Base-by-base conservation (phyloP, 192 early-diverging fungal species). In the Backusella luteola region DNA sequence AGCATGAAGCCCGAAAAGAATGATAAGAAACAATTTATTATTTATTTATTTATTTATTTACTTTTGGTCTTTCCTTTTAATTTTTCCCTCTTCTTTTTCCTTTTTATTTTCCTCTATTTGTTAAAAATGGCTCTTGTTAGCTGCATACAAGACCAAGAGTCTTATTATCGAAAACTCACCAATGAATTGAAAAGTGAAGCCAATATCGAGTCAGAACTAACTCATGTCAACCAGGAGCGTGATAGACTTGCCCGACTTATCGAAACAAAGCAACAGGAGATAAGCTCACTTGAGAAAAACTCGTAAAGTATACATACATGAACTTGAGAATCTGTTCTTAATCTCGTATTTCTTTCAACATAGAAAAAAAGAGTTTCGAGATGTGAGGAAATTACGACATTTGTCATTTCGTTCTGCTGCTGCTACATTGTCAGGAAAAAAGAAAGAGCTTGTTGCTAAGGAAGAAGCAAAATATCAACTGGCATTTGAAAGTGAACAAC, bases 401-500 rank as follows among this genome's bases (percentile, higher is more conserved):
- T 74, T 81, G n/a, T 71, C 72, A n/a, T 35, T 81, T 35, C 52
- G 49, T 21, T 77, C 76, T 19, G 76, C 76, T n/a, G 71, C 76
- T 5, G 80, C 80, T 2, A 71, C 76, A 4, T 41, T 81, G 19
- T 34, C 44, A 14, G 80, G 80, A 2, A 72, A 69, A 56, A 81
- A 77, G 69, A 81, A 77, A 52, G 73, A 56, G 3, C 11, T 74
- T 53, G 56, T 71, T 63, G 76, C 75, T 17, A 81, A 81, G 38
- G 74, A 81, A 74, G 67, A 76, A 19, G 71, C 66, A 14, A 76
- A 77, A 66, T 81, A 81, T 53, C 80, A 81, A 7, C 38, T 63
- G 4, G 75, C 80, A 7, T 81, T 81, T 77, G 80, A 81, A 36
- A 67, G 34, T 38, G 80, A 81, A 63, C 75, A 74, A 39, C 35